A percentile compares a stretch with the other conserved stretches of the same genome.
phyloP scores from a whole-genome alignment of 139 green algal genomes.

The Yamagishiella unicocca region DNA sequence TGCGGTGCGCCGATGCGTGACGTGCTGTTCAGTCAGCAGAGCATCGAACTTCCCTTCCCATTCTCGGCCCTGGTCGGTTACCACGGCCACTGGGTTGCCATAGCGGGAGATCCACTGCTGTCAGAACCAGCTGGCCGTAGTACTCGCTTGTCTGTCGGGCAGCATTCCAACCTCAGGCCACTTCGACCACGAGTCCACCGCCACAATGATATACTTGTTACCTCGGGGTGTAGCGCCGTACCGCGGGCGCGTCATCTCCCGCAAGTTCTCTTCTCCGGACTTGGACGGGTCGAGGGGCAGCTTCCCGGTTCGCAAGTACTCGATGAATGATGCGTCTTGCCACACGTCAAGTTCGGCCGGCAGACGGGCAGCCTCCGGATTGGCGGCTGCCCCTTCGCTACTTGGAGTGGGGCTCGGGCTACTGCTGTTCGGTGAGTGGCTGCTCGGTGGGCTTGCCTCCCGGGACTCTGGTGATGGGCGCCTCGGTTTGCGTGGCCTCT shows the following conservation, averaged over 20 bases:
- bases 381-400: neutral
- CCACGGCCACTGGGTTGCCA: neutral
- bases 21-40: neutral
- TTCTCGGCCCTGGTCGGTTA: neutral
- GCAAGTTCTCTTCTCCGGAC: neutral
- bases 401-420: too few species aligned
- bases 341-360: too few species aligned
- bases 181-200: slow-evolving; percentile 9
- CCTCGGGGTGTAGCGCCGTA: neutral
- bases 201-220: neutral
- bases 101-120: neutral
- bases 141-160: neutral
- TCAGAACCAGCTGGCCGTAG: neutral
- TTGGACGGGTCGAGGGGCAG: neutral
- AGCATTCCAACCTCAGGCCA: neutral
- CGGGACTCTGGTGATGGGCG: too few species aligned
- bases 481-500: too few species aligned
- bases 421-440: too few species aligned
- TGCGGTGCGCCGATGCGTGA: neutral
- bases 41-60: neutral
- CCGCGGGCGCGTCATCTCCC: neutral
- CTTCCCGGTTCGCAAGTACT: too few species aligned
- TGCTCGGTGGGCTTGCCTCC: too few species aligned
- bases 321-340: too few species aligned
- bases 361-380: too few species aligned